phyloP scores from a whole-genome alignment of 768 basidiomycete genomes.

The Boletus tomentosulus region DNA sequence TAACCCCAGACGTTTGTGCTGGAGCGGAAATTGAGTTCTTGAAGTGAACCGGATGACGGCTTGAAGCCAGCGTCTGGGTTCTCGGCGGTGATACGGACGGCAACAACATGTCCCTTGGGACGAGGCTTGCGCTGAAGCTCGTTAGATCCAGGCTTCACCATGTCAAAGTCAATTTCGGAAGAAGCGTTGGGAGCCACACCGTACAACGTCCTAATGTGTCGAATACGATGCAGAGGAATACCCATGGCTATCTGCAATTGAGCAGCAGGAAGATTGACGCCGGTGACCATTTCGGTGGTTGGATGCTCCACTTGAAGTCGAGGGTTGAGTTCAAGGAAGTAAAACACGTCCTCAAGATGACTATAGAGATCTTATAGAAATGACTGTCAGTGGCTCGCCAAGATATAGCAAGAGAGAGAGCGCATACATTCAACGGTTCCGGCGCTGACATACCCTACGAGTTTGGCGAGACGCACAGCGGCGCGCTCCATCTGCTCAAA shows the following conservation, averaged over 20 bases:
- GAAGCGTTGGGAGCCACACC: conserved; percentile 87
- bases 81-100: conserved; percentile 98
- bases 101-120: conserved; percentile 98
- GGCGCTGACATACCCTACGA: conserved; percentile 98
- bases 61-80: conserved; percentile 99
- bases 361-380: conserved; percentile 79
- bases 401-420: background rate
- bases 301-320: conserved; percentile 99
- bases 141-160: conserved; percentile 82
- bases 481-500: conserved; percentile 99
- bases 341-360: conserved; percentile 89
- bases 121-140: conserved; percentile 90
- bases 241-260: conserved; percentile 99
- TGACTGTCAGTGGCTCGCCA: background rate
- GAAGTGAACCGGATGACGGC: conserved; percentile 93
- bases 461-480: conserved; percentile 97
- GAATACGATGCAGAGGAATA: conserved; percentile 90
- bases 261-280: conserved; percentile 95
- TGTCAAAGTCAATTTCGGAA: conserved; percentile 96
- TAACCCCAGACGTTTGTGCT: conserved; percentile 99
- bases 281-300: conserved; percentile 99
- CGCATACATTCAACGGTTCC: conserved; percentile 92
- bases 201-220: conserved; percentile 93
- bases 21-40: conserved; percentile 99
- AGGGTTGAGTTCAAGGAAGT: conserved; percentile 97